These are phyloP conservation scores for Senna tora DNA, from an alignment of 306 rosid species.

Conservation along the genomic window DNA sequence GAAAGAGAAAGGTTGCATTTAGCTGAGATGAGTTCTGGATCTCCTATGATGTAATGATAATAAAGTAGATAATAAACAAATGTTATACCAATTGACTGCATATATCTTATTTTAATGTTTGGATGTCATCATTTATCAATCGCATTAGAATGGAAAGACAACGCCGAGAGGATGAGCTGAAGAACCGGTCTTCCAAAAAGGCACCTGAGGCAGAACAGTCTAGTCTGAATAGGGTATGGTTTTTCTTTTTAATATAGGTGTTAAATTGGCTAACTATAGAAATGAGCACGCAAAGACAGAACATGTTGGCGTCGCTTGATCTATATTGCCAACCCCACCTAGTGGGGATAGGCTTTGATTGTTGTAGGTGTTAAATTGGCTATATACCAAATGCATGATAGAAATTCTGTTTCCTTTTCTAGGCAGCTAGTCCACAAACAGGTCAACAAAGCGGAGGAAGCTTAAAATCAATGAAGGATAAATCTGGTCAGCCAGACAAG, in stretches of 20 bases:
- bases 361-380: constrained; percentile 10
- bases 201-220: constrained; percentile 54
- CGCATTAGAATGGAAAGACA: constrained; percentile 66
- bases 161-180: constrained; percentile 63
- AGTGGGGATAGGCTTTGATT: too few relatives aligned
- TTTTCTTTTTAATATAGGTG: neutral
- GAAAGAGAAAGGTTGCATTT: constrained; percentile 7
- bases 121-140: constrained; percentile 27
- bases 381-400: constrained; percentile 10
- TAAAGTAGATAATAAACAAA: neutral
- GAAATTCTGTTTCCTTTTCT: constrained; percentile 34
- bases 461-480: constrained; percentile 63
- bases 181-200: constrained; percentile 58
- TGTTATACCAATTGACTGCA: constrained; percentile 1
- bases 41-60: constrained; percentile 16
- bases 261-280: constrained; percentile 20
- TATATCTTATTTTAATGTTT: constrained; percentile 28
- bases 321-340: too few relatives aligned
- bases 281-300: too few relatives aligned
- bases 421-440: constrained; percentile 68
- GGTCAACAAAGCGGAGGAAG: constrained; percentile 61
- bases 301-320: too few relatives aligned
- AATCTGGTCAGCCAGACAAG: constrained; percentile 56
- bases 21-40: constrained; percentile 20
- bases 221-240: constrained; percentile 53